Evolutionary conservation across 176 grass and related monocot genomes (phyloP), one percentile per base, ranked within the genome.

Genomic region (Triticum urartu): DNA sequence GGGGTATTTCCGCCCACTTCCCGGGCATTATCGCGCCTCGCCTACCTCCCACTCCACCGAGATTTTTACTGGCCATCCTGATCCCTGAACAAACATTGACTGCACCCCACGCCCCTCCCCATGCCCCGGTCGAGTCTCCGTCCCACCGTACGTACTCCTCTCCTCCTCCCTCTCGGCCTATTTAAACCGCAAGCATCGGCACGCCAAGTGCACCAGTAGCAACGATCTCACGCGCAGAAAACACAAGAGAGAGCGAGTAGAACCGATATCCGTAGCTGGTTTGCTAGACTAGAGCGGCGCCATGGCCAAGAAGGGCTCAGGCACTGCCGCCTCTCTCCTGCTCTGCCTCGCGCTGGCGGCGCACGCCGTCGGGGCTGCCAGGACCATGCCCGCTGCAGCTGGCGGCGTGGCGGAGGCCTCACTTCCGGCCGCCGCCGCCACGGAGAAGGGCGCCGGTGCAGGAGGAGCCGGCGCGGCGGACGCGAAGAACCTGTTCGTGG

Each of bases 401-500:
- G 72, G 15, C 15, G 38, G 1, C 13, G 3, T 24, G 21, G 61
- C 21, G 58, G 66, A 33, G 74, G 4, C 54, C 12, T 7, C 77
- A 4, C 77, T 84, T 39, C 89, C 38, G 72, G 67, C 78, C 0
- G 59, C 77, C 9, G 11, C 80, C 1, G 34, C 39, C 12, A 18
- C 65, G 12, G 60, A 83, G 62, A 84, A 9, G 25, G 40, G 72
- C 6, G 75, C 15, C 6, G 64, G 50, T 1, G 43, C 64, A 18
- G 40, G 24, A 20, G 91, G 56, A 9, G 82, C 40, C 0, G 89
- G 90, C 39, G 52, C 84, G 6, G 71, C 64, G 24, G 90, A 88
- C 32, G 81, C 56, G 82, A 91, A 91, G 86, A 91, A 88, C 84
- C 78, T 90, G 9, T 95, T 84, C 74, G 42, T 86, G 85, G 90